A percentile compares a stretch with the other conserved stretches of the same genome.
Conservation (phyloP, 371 early-diverging fungal genomes). For the Syncephalastrum sp. region DNA sequence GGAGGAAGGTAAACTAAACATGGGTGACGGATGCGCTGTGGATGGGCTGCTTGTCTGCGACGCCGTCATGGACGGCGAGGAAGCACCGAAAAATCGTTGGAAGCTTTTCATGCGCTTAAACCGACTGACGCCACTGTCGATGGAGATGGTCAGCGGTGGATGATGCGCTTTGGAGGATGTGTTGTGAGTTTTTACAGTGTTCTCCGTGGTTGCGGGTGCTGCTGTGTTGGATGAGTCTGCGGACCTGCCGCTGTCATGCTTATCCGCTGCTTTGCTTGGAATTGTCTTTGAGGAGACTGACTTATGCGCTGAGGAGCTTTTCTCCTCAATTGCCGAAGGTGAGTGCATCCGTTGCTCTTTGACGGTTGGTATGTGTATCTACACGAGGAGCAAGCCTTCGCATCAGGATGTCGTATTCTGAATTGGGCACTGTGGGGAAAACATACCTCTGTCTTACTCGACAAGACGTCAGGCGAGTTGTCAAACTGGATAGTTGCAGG, state of each 20-base stretch:
- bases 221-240: background rate
- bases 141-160: slow-evolving; percentile 5
- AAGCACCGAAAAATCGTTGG: slow-evolving; percentile 3
- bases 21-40: slow-evolving; percentile 10
- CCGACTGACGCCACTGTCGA: background rate
- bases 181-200: too few relatives aligned
- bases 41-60: slow-evolving; percentile 11
- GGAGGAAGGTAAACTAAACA: too few relatives aligned
- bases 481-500: background rate
- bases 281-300: slow-evolving; percentile 31
- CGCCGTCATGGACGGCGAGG: slow-evolving; percentile 5
- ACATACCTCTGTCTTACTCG: background rate
- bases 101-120: slow-evolving; percentile 14
- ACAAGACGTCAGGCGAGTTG: background rate
- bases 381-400: too few relatives aligned
- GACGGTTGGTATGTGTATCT: too few relatives aligned
- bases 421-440: background rate
- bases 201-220: too few relatives aligned
- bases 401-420: too few relatives aligned
- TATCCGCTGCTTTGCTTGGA: slow-evolving; percentile 25
- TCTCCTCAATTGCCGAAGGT: too few relatives aligned
- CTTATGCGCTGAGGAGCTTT: background rate
- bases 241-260: background rate
- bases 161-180: too few relatives aligned
- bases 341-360: too few relatives aligned